These are phyloP conservation scores for Austroboletus niveus DNA, from an alignment of 1,284 basidiomycete species.

Conservation along the genomic window DNA sequence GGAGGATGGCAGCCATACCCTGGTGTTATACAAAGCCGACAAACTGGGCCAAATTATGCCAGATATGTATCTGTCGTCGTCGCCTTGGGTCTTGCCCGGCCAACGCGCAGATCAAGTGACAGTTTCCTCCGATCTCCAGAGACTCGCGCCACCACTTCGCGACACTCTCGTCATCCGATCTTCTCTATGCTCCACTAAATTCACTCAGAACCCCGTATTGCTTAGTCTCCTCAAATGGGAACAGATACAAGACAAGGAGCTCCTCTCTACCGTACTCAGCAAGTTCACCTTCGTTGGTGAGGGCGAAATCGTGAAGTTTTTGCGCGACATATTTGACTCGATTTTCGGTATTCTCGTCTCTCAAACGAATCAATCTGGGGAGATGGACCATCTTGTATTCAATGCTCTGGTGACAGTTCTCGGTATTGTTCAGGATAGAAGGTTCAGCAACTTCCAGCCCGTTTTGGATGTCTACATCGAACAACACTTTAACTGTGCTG, in stretches of 20 bases:
- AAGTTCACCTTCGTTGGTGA: constrained; percentile 93
- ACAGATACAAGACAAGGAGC: constrained; percentile 59
- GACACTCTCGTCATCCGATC: constrained; percentile 85
- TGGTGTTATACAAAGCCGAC: constrained; percentile 82
- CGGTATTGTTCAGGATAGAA: constrained; percentile 87
- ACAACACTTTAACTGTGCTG: constrained; percentile 79
- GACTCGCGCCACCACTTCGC: constrained; percentile 64
- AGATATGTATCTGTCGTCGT: constrained; percentile 69
- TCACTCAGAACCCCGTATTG: constrained; percentile 89
- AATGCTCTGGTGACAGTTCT: constrained; percentile 89
- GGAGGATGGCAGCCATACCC: constrained; percentile 86
- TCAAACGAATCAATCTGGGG: constrained; percentile 67
- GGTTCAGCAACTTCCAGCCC: constrained; percentile 95
- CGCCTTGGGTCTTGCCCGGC: constrained; percentile 55
- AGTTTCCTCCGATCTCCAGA: constrained; percentile 63
- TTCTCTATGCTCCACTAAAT: constrained; percentile 89
- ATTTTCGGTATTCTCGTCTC: constrained; percentile 89
- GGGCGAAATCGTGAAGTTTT: constrained; percentile 93
- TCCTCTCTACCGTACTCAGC: constrained; percentile 72
- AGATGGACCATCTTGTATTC: constrained; percentile 88
- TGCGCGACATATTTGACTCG: constrained; percentile 90
- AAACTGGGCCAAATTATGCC: constrained; percentile 56
- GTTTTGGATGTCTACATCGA: constrained; percentile 94
- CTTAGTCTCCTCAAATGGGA: constrained; percentile 88
- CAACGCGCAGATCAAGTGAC: constrained; percentile 58